Conservation (phyloP, 2,329 filamentous ascomycete species). For the Huntiella savannae region DNA sequence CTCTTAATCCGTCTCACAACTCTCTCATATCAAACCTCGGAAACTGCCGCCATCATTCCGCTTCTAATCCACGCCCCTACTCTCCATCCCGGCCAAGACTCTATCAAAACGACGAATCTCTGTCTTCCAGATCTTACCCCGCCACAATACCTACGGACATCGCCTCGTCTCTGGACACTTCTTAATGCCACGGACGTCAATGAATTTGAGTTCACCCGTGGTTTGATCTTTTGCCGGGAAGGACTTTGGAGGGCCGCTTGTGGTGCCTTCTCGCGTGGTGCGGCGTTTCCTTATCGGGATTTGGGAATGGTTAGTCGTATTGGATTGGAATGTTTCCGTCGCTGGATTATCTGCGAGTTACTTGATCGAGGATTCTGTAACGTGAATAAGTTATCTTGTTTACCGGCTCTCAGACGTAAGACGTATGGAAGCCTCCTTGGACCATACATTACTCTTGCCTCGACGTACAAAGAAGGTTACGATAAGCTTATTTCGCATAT, state of each 20-base stretch:
- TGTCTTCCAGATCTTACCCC: conserved; percentile 29
- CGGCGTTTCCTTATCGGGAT: conserved; percentile 48
- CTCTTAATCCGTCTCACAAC: conserved; percentile 39
- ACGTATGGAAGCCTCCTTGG: conserved; percentile 32
- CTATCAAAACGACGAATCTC: conserved; percentile 20
- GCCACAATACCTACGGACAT: conserved; percentile 37
- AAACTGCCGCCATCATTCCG: conserved; percentile 34
- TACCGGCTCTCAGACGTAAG: conserved; percentile 5
- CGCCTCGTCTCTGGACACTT: conserved; percentile 36
- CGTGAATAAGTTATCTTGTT: conserved; percentile 27
- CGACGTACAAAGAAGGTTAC: conserved; percentile 38
- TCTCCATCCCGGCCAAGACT: conserved; percentile 36
- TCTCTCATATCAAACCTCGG: conserved; percentile 36
- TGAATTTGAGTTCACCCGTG: conserved; percentile 47
- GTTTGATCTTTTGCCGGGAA: conserved; percentile 42
- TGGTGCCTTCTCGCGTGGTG: conserved; percentile 41
- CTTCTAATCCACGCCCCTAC: conserved; percentile 47
- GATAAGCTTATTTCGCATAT: conserved; percentile 41
- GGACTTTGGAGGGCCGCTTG: conserved; percentile 44
- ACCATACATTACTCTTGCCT: conserved; percentile 51
- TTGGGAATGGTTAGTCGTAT: conserved; percentile 45
- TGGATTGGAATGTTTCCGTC: conserved; percentile 81
- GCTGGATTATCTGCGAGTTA: conserved; percentile 65
- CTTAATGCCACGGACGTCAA: conserved; percentile 36
- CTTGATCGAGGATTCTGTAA: conserved; percentile 28